Conservation (phyloP, 768 basidiomycete species). For the Leccinum ochraceum region DNA sequence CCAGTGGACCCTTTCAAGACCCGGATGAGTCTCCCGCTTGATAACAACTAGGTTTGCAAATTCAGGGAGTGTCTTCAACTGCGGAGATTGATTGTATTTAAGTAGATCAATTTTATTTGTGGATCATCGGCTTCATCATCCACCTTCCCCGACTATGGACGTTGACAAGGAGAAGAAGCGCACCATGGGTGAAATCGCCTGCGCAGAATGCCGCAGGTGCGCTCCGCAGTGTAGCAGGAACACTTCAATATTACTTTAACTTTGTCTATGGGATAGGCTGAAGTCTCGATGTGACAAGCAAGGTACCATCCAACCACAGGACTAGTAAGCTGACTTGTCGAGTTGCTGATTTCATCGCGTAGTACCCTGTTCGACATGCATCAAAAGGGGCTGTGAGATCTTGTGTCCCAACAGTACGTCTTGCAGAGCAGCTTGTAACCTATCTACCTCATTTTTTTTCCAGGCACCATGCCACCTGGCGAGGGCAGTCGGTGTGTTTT, state of each 20-base stretch:
- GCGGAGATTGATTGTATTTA: conserved; percentile 13
- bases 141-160: conserved; percentile 10
- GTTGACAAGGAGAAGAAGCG: conserved; percentile 26
- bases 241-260: neutral
- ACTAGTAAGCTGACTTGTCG: neutral
- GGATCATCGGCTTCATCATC: no score
- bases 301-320: conserved; percentile 9
- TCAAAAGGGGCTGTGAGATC: conserved; percentile 48
- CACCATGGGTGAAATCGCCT: conserved; percentile 30
- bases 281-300: conserved; percentile 31
- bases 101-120: neutral
- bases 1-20: neutral
- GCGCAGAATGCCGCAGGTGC: conserved; percentile 35
- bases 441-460: neutral
- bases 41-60: neutral
- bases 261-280: conserved; percentile 16
- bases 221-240: neutral
- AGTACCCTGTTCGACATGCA: conserved; percentile 43
- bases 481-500: conserved; percentile 50
- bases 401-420: conserved; percentile 53
- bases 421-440: neutral
- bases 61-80: neutral
- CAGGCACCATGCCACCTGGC: conserved; percentile 55
- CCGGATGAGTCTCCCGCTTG: neutral
- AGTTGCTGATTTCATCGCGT: conserved; percentile 2